Evolutionary conservation across 345 rosid species (phyloP), one percentile per base, ranked within the genome.

Genomic region (Pseudoturritis turrita): DNA sequence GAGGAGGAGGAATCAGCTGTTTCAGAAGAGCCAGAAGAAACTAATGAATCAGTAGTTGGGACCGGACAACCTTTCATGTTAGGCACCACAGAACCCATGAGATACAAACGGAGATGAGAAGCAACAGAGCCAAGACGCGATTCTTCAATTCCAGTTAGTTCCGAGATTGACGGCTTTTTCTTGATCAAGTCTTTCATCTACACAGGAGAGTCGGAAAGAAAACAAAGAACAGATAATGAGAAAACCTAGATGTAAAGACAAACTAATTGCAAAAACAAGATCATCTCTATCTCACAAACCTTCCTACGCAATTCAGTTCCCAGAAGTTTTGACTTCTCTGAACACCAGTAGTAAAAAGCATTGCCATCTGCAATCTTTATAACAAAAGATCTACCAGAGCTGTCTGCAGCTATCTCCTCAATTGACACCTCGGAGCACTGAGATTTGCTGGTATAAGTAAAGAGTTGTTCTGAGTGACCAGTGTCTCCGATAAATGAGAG

Each of bases 51-150:
- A 45, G 73, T 35, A 22, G 81, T 70, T n/a, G 74, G 19, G 25
- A 68, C 14, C 10, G 67, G 46, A 22, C 66, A 68, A 33, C 77
- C 82, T 0, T 68, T 75, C 41, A 43, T 44, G 63, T 73, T 83
- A 76, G 79, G 70, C 39, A 77, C 72, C 25, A 82, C 74, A 19
- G 91, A 65, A 44, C 96, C 99, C 73, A 86, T 68, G 19, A 95
- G 90, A 87, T 86, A 88, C 55, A 89, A 79, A 35, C 89, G 89
- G 36, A 96, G 82, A 75, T 86, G 96, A 62, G 87, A 85, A 35
- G 97, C 98, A 79, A 96, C 89, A 75, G 87, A 90, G 35, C 87
- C 88, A 63, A 96, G 94, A 2, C 99, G 96, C 1, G 92, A 82
- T 80, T 84, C 89, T 47, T 88, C 85, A 78, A 96, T 90, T 68